Evolutionary conservation across 2,329 filamentous ascomycete genomes (phyloP).

Genomic region (Boeremia lycopersici): DNA sequence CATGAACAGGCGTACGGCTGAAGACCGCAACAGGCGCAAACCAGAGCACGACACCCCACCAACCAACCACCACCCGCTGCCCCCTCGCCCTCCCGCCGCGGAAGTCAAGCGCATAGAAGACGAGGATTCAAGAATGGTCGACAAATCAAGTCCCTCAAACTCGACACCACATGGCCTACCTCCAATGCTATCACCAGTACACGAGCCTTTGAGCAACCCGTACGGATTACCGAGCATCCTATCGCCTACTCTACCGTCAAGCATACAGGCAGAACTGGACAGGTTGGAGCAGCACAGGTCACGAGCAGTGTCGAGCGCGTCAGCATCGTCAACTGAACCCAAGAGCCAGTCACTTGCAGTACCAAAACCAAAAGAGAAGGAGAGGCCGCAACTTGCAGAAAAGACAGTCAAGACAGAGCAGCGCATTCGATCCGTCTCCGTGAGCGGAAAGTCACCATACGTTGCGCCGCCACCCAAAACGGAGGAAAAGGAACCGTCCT

Average conservation of each 20-base stretch:
- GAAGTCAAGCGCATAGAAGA: constrained; percentile 47
- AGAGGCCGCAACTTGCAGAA: constrained; percentile 24
- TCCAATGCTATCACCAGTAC: constrained; percentile 47
- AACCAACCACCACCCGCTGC: constrained; percentile 13
- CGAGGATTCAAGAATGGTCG: constrained; percentile 40
- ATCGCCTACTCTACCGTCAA: constrained; percentile 63
- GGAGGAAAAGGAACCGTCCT: constrained; percentile 24
- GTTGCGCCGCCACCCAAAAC: constrained; percentile 15
- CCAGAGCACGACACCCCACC: constrained; percentile 23
- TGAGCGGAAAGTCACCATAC: constrained; percentile 36
- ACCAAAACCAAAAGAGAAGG: constrained; percentile 18
- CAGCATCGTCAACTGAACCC: constrained; percentile 41
- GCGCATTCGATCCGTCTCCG: constrained; percentile 33
- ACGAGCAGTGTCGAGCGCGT: constrained; percentile 44
- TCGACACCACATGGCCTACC: constrained; percentile 47
- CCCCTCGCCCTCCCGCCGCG: constrained; percentile 19
- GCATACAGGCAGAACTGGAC: constrained; percentile 60
- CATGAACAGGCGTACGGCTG: constrained; percentile 23
- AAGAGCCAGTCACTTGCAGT: constrained; percentile 36
- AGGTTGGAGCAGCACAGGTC: constrained; percentile 48
- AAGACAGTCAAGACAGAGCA: constrained; percentile 28
- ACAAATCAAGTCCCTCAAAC: constrained; percentile 37
- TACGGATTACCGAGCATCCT: constrained; percentile 58
- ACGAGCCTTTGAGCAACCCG: constrained; percentile 49
- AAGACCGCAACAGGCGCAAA: constrained; percentile 25